Evolutionary conservation across 345 rosid genomes (phyloP).

Genomic region (Arabidopsis arenosa): DNA sequence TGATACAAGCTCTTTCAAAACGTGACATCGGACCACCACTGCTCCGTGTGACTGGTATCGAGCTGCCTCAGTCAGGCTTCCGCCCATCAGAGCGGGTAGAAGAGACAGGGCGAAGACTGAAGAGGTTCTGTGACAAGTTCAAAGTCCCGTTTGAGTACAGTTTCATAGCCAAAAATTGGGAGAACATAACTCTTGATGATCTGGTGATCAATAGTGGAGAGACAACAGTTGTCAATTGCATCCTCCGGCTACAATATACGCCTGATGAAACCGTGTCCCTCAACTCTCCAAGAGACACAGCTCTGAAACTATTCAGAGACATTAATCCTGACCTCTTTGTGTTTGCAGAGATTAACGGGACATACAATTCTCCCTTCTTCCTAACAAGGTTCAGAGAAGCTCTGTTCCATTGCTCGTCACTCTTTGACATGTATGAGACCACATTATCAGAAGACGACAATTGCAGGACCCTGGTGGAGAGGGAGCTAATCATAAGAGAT

Average conservation of each 20-base stretch:
- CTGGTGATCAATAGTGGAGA: conserved; percentile 60
- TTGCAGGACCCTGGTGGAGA: conserved; percentile 64
- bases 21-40: conserved; percentile 58
- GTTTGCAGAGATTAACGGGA: conserved; percentile 66
- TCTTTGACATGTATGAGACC: conserved; percentile 70
- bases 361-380: conserved; percentile 75
- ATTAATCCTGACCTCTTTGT: conserved; percentile 69
- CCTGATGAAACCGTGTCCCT: conserved; percentile 67
- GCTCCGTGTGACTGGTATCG: conserved; percentile 77
- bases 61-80: conserved; percentile 85
- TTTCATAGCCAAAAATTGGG: conserved; percentile 76
- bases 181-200: conserved; percentile 68
- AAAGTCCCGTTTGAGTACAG: conserved; percentile 65
- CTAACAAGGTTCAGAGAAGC: conserved; percentile 71
- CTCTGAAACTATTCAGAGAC: conserved; percentile 58
- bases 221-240: conserved; percentile 63
- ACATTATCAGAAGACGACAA: conserved; percentile 54
- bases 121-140: conserved; percentile 62
- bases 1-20: conserved; percentile 59
- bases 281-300: conserved; percentile 67
- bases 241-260: conserved; percentile 57
- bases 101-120: conserved; percentile 68
- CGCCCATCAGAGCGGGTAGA: conserved; percentile 71
- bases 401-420: conserved; percentile 66
- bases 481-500: conserved; percentile 60